These are phyloP conservation scores for Bothriochloa decipiens DNA, from an alignment of 176 grass and related monocot species.

Conservation along the genomic window DNA sequence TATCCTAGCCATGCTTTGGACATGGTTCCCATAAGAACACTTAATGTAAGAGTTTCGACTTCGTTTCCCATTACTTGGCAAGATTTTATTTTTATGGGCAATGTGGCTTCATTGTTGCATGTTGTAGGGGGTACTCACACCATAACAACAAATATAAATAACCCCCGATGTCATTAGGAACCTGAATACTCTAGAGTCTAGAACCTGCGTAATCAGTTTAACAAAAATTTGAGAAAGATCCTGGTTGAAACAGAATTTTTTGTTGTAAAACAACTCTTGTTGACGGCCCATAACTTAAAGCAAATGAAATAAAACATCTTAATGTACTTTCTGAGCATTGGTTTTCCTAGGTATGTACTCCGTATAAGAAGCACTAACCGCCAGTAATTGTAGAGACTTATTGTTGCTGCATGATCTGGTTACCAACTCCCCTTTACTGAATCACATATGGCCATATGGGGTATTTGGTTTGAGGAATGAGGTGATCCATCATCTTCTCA, in stretches of 20 bases:
- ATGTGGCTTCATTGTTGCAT: neutral
- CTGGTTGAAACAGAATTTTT: neutral
- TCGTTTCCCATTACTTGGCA: slow-evolving; percentile 13
- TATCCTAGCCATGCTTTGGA: slow-evolving; percentile 55
- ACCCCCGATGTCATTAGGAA: neutral
- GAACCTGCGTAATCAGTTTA: too few species aligned
- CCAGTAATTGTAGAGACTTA: neutral
- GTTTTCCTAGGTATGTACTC: neutral
- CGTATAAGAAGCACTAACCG: neutral
- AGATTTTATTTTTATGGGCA: slow-evolving; percentile 23
- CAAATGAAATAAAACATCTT: neutral
- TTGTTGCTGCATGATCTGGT: slow-evolving; percentile 4
- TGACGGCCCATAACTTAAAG: slow-evolving; percentile 17
- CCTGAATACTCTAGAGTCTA: too few species aligned
- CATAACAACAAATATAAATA: neutral
- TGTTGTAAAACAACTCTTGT: neutral
- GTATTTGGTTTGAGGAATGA: neutral
- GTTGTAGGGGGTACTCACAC: neutral
- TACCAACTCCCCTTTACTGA: neutral
- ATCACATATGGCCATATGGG: neutral
- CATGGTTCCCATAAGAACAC: slow-evolving; percentile 47
- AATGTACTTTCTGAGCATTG: neutral
- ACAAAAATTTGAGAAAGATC: too few species aligned
- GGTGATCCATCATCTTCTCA: neutral
- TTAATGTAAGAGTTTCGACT: slow-evolving; percentile 52